phyloP scores from a whole-genome alignment of 2,329 filamentous ascomycete species.

The Akanthomyces muscarius region DNA sequence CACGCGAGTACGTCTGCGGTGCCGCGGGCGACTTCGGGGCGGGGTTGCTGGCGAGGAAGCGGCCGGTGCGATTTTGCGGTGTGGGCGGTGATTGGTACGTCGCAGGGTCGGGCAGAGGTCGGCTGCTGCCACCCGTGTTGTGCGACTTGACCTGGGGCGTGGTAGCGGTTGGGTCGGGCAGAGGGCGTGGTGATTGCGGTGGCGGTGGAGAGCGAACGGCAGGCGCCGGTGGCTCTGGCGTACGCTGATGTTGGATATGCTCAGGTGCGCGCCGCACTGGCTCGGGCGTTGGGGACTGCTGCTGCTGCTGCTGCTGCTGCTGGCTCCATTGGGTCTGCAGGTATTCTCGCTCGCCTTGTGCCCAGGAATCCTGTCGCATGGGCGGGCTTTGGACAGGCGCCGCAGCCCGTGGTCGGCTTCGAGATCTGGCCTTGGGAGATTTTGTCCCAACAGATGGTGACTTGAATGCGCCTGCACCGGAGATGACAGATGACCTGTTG shows the following conservation, averaged over 20 bases:
- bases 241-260: conserved; percentile 14
- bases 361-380: conserved; percentile 60
- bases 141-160: conserved; percentile 33
- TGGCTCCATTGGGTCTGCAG: conserved; percentile 52
- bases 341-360: conserved; percentile 60
- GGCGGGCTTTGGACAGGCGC: conserved; percentile 36
- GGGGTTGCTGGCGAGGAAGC: conserved; percentile 53
- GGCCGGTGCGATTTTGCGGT: conserved; percentile 50
- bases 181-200: conserved; percentile 37
- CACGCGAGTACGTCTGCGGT: conserved; percentile 51
- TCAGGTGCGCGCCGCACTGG: conserved; percentile 21
- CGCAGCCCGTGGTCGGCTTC: conserved; percentile 34
- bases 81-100: conserved; percentile 28
- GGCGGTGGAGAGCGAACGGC: conserved; percentile 20
- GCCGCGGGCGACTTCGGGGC: conserved; percentile 39
- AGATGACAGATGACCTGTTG: conserved; percentile 5
- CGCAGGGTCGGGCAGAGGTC: conserved; percentile 52
- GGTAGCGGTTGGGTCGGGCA: conserved; percentile 35
- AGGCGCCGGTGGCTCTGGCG: conserved; percentile 17
- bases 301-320: conserved; percentile 34
- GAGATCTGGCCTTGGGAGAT: conserved; percentile 35
- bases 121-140: conserved; percentile 34
- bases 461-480: conserved; percentile 3
- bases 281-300: conserved; percentile 26
- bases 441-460: conserved; percentile 7